Evolutionary conservation across 139 green algal species (phyloP), one percentile per base, ranked within the genome.

Genomic region (Volvox reticuliferus): DNA sequence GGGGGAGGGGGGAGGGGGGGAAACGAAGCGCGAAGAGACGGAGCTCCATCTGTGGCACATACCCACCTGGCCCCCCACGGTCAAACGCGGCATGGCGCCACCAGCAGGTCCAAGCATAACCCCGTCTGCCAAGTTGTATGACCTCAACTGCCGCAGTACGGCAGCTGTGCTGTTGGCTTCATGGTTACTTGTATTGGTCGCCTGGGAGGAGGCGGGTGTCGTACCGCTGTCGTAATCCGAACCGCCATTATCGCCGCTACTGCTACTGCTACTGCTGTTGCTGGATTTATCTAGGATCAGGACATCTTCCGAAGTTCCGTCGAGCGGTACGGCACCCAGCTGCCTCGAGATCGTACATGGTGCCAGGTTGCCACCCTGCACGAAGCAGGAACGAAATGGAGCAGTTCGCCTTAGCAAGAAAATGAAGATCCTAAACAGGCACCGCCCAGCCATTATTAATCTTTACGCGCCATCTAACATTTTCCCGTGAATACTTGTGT

Each of bases 71-170:
- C 90, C 90, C 0, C 83, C 81, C 1, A 67, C 14, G 0, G 90
- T 90, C 1, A 93, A 33, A 0, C 90, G 76, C 12, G 90, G 83
- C 83, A 93, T 69, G 18, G 21, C 37, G 62, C 83, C 83, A 17
- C 61, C 71, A 30, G 35, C 77, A 2, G 90, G 90, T 12, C 76
- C 90, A 30, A 93, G 37, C 83, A 71, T 80, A 0, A 79, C 36
- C 0, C 90, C 90, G 77, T 93, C 90, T 24, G 90, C 63, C 77
- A 93, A 77, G 3, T 33, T 63, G 36, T 88, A 90, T 22, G 37
- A 24, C 17, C 24, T 1, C 63, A 93, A 77, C 14, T 90, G 55
- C 24, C 79, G n/a, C 22, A 84, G 17, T 18, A 65, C 26, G 30
- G 28, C 32, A 32, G 12, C 65, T 24, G 1, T n/a, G 62, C 17